A percentile compares a stretch with the other conserved stretches of the same genome.
Evolutionary conservation across 192 early-diverging fungal species (phyloP).

Genomic region (Pilaira anomala): DNA sequence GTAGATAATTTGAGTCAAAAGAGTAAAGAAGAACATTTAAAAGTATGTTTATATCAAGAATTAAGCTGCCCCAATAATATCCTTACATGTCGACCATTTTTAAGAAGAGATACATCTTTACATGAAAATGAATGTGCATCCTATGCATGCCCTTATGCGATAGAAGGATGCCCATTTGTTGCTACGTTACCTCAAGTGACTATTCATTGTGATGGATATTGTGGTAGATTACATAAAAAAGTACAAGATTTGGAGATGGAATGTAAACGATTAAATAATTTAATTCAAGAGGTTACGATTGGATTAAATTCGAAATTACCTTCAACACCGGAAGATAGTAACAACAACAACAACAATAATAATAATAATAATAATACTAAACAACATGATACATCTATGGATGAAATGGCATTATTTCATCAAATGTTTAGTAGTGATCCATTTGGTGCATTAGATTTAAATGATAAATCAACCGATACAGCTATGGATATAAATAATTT

Average conservation of each 20-base stretch:
- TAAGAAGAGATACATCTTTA: constrained; percentile 16
- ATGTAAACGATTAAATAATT: constrained; percentile 19
- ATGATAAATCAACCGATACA: background rate
- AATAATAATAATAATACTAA: background rate
- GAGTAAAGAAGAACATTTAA: constrained; percentile 13
- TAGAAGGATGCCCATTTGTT: constrained; percentile 32
- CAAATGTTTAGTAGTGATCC: constrained; percentile 21
- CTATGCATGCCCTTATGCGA: constrained; percentile 25
- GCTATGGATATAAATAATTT: background rate
- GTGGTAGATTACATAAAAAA: constrained; percentile 27
- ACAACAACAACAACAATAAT: background rate
- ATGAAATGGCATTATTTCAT: constrained; percentile 14
- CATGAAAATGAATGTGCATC: constrained; percentile 33
- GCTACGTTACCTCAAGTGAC: constrained; percentile 23
- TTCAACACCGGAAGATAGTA: constrained; percentile 5
- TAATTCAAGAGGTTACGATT: background rate
- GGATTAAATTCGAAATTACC: constrained; percentile 4
- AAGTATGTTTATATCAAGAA: constrained; percentile 18
- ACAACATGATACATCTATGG: constrained; percentile 7
- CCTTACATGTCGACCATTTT: constrained; percentile 25
- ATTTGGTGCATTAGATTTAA: constrained; percentile 7
- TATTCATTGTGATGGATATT: constrained; percentile 28
- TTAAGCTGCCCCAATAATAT: constrained; percentile 28
- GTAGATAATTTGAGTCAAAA: constrained; percentile 1
- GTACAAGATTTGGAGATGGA: constrained; percentile 26